Evolutionary conservation across 257 asterid genomes (phyloP), one percentile per base, ranked within the genome.

Genomic region (Rauvolfia tetraphylla): DNA sequence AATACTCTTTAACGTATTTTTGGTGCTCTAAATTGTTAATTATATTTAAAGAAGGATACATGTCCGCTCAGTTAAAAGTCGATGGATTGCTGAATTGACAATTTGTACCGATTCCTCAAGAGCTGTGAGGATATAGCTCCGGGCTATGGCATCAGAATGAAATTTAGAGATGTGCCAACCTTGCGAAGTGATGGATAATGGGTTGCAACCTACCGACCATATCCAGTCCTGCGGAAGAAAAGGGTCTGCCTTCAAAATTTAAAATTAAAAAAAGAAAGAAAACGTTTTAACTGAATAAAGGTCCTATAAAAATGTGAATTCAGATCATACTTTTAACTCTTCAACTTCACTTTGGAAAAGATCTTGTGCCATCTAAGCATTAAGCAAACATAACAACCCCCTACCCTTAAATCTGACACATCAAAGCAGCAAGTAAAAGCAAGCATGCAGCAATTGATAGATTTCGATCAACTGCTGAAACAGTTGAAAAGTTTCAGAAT

Each of bases 171-270:
- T 42, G 71, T 81, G 93, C 98, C 98, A 89, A 73, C 97, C 98
- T 78, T 79, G 90, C 70, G 97, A 91, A 78, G 98, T 92, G 78
- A 87, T 78, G 51, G 99, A 92, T 75, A 93, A 81, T 14, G 96
- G 99, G 82, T 85, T 91, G 87, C 99, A 95, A 77, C 99, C 99
- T 51, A 90, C 96, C 33, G 98, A 95, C 99, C 99, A 95, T 77
- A 80, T 82, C 99, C 99, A 95, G 75, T 95, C 96, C 98, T 95
- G 94, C 77, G 27, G 73, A 72, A 80, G 66, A 81, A 76, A 67
- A 57, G 76, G 59, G 34, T 5, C n/a, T 23, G 5, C 7, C 38
- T 31, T 14, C 65, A 39, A 56, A 25, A 49, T 14, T 1, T 49
- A 11, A 38, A 38, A 25, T 71, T 17, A 25, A 7, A 72, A 12